Percentiles rank a stretch among this genome's conserved stretches.
These are phyloP conservation scores for Coemansia sp. DNA, from an alignment of 192 early-diverging fungal genomes.

Conservation along the genomic window DNA sequence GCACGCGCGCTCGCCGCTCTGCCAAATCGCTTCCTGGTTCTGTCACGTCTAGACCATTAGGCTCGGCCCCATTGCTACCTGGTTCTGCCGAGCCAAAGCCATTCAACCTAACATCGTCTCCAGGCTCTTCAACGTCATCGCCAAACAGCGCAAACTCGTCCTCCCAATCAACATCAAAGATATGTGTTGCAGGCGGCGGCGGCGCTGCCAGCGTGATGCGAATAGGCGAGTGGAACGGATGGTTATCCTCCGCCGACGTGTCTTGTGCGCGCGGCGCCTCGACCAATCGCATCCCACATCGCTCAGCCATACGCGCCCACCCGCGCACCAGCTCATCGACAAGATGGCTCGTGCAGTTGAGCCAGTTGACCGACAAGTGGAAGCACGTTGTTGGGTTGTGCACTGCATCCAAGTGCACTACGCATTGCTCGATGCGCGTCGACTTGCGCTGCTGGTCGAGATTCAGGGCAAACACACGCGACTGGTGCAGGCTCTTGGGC, in stretches of 20 bases:
- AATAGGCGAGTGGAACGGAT: slow-evolving; percentile 85
- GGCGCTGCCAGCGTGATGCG: slow-evolving; percentile 59
- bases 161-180: slow-evolving; percentile 42
- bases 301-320: slow-evolving; percentile 81
- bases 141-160: slow-evolving; percentile 28
- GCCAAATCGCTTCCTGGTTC: neutral
- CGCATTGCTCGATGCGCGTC: slow-evolving; percentile 76
- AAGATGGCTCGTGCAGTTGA: slow-evolving; percentile 85
- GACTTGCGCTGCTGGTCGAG: slow-evolving; percentile 78
- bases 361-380: slow-evolving; percentile 93
- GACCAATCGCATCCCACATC: slow-evolving; percentile 83
- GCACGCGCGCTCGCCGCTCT: slow-evolving; percentile 4
- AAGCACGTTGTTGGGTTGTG: slow-evolving; percentile 88
- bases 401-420: slow-evolving; percentile 86
- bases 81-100: neutral
- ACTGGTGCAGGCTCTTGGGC: slow-evolving; percentile 61
- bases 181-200: slow-evolving; percentile 62
- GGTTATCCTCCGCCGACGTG: slow-evolving; percentile 63
- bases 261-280: slow-evolving; percentile 70
- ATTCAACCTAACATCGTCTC: neutral
- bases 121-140: slow-evolving; percentile 24
- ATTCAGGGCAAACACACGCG: slow-evolving; percentile 69
- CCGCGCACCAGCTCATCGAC: slow-evolving; percentile 81
- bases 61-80: neutral
- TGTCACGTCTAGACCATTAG: neutral